Evolutionary conservation across 2,329 filamentous ascomycete species (phyloP).

Genomic region (Pseudopyrenochaeta lycopersici): DNA sequence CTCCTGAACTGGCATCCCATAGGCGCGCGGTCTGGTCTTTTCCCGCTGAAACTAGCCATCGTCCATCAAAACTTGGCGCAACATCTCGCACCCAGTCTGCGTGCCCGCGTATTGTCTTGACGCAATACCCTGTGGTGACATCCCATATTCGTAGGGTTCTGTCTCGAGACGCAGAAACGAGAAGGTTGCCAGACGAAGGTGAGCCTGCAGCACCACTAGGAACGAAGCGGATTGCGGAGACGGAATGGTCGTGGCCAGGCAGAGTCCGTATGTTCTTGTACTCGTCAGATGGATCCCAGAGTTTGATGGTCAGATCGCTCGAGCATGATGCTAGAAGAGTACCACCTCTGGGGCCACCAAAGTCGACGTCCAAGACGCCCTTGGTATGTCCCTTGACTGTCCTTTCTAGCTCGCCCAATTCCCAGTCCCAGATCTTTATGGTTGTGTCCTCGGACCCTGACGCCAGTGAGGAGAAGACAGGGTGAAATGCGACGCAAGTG

Average conservation of each 20-base stretch:
- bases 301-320: constrained; percentile 89
- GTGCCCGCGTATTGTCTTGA: constrained; percentile 89
- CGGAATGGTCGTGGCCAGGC: constrained; percentile 90
- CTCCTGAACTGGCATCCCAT: constrained; percentile 82
- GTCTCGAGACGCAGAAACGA: constrained; percentile 87
- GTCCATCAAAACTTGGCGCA: constrained; percentile 80
- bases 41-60: constrained; percentile 82
- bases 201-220: constrained; percentile 82
- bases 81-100: constrained; percentile 92
- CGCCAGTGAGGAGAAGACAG: constrained; percentile 87
- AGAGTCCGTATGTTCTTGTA: constrained; percentile 96
- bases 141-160: constrained; percentile 90
- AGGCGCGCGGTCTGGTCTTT: constrained; percentile 83
- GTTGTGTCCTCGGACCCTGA: constrained; percentile 91
- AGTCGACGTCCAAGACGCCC: constrained; percentile 87
- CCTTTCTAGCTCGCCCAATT: constrained; percentile 86
- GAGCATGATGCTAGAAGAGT: constrained; percentile 85
- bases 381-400: constrained; percentile 94
- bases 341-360: constrained; percentile 82
- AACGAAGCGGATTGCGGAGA: constrained; percentile 88
- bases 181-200: constrained; percentile 80
- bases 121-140: constrained; percentile 88
- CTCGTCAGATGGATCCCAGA: constrained; percentile 91
- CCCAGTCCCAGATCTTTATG: constrained; percentile 98
- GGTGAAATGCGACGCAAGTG: constrained; percentile 91